Base-by-base conservation (phyloP, 805 yeast species). In the Candida hungchunana region DNA sequence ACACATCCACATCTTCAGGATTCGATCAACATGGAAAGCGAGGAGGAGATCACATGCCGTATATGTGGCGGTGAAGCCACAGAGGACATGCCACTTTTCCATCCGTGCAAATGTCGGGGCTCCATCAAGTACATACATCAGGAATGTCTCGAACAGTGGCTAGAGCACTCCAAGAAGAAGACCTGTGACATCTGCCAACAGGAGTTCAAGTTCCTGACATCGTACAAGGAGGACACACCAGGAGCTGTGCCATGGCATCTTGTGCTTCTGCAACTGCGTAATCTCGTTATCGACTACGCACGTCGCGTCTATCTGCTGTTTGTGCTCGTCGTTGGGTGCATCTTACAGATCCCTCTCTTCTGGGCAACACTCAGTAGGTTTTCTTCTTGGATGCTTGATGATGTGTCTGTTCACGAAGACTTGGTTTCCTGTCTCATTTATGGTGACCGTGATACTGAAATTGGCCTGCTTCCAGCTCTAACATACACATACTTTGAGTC, bases 61-160 rank as follows among this genome's bases (percentile, higher is more conserved):
- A 89, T 93, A 30, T 93, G 98, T 56, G 82, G 96, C 34, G 90
- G 95, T 25, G 97, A 87, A 50, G 89, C 75, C n/a, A 76, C 93
- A 0, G 63, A 62, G 0, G 77, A 73, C 1, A 86, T 84, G 45
- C 96, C 96, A 4, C 65, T 93, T 30, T 81, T 74, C 45, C 89
- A 84, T 58, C 98, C 98, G 4, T 93, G 99, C 62, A 80, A 76
- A 52, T 93, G 98, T 62, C 71, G 87, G 35, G 99, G 99, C 2
- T 82, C 95, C 11, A 94, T 93, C 57, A 82, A 82, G 56, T 89
- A 79, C 52, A 85, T 93, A 36, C 99, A 93, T 58, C 95, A 90
- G 58, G 94, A 82, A 37, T 93, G 99, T 59, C 62, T 90, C 30
- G 64, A 78, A 50, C 93, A 86, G 52, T 90, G 98, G 98, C 71